These are phyloP conservation scores for Nigrospora sphaerica DNA, from an alignment of 2,329 filamentous ascomycete species.

Conservation along the genomic window DNA sequence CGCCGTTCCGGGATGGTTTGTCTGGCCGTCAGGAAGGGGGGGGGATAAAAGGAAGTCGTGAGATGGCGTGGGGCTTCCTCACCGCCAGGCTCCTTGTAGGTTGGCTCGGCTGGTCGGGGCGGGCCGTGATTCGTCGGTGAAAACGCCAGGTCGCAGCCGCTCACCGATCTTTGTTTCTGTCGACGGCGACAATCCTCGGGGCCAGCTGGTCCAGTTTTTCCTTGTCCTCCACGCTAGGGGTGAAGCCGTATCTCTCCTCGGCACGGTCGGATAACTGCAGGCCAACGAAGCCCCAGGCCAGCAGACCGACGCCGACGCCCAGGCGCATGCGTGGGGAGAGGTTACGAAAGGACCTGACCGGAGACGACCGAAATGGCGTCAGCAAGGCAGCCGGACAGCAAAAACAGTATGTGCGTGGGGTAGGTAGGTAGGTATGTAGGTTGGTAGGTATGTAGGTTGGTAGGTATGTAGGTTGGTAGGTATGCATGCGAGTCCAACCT, in stretches of 20 bases:
- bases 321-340: slow-evolving; percentile 65
- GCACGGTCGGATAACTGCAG: slow-evolving; percentile 67
- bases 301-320: slow-evolving; percentile 64
- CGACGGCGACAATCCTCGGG: slow-evolving; percentile 57
- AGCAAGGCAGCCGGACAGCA: too few species aligned
- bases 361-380: too few species aligned
- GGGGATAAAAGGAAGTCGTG: too few species aligned
- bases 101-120: too few species aligned
- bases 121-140: too few species aligned
- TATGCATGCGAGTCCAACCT: neutral
- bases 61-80: too few species aligned
- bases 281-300: slow-evolving; percentile 69
- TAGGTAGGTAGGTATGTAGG: neutral
- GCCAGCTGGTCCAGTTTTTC: slow-evolving; percentile 54
- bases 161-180: slow-evolving; percentile 29
- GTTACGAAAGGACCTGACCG: slow-evolving; percentile 57
- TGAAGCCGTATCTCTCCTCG: slow-evolving; percentile 67
- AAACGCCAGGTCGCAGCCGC: neutral
- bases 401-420: too few species aligned
- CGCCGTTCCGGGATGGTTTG: too few species aligned
- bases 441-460: neutral
- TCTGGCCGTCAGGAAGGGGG: too few species aligned
- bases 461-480: neutral
- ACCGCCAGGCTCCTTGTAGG: neutral
- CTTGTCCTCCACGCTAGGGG: slow-evolving; percentile 66